A percentile compares a stretch with the other conserved stretches of the same genome.
These are phyloP conservation scores for Mesotaenium endlicherianum DNA, from an alignment of 139 green algal genomes.

Conservation along the genomic window DNA sequence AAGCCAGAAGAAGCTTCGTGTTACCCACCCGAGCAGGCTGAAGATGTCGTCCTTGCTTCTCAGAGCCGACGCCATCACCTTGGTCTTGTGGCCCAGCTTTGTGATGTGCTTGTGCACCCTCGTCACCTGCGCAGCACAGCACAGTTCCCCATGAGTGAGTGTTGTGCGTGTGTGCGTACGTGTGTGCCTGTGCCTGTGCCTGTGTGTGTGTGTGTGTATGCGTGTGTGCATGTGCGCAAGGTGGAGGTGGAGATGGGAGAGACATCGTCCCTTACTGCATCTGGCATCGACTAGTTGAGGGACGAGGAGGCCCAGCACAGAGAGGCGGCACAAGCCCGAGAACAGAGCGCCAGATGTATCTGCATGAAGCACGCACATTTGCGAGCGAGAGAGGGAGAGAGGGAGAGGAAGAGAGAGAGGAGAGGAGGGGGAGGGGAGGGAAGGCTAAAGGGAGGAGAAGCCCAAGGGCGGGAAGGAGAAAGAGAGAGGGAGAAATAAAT, in stretches of 20 bases:
- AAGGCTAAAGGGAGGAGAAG: neutral
- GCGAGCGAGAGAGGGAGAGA: neutral
- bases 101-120: conserved; percentile 49
- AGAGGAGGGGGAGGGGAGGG: neutral
- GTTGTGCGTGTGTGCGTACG: too few relatives aligned
- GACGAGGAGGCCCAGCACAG: too few relatives aligned
- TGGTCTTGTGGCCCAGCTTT: conserved; percentile 45
- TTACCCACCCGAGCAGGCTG: conserved; percentile 45
- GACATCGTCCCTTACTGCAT: too few relatives aligned
- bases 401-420: neutral
- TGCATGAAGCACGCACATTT: too few relatives aligned
- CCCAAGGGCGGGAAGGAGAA: neutral
- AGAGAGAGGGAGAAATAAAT: neutral
- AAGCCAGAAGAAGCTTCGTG: neutral
- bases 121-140: conserved; percentile 33
- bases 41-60: conserved; percentile 45
- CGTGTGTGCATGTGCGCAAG: too few relatives aligned
- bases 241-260: too few relatives aligned
- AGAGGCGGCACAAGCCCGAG: too few relatives aligned
- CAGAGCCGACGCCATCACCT: conserved; percentile 47
- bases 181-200: too few relatives aligned
- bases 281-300: too few relatives aligned
- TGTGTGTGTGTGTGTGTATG: too few relatives aligned
- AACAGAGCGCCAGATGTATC: too few relatives aligned
- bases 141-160: too few relatives aligned